Percentiles rank a stretch among this genome's conserved stretches.
Evolutionary conservation across 2,329 filamentous ascomycete genomes (phyloP).

Genomic region (Blumeria graminis): DNA sequence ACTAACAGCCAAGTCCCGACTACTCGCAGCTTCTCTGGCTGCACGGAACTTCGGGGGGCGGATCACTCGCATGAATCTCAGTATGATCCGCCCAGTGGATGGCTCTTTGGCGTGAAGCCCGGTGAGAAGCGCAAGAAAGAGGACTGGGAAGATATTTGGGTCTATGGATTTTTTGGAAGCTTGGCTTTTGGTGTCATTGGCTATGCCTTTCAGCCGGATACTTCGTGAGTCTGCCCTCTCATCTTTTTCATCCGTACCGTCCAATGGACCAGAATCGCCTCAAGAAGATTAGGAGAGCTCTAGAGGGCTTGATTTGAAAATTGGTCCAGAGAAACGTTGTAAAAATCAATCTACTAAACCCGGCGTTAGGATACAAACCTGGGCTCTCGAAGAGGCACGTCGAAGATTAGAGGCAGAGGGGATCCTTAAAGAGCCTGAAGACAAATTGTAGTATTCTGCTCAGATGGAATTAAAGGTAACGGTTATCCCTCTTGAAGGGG

Average conservation of each 20-base stretch:
- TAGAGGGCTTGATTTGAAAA: no score
- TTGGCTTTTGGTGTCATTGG: conserved; percentile 50
- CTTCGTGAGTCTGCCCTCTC: conserved; percentile 46
- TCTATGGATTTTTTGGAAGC: conserved; percentile 64
- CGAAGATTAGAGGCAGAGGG: conserved; percentile 90
- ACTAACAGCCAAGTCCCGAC: not conserved
- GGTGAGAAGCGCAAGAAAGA: conserved; percentile 91
- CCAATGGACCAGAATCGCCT: not conserved
- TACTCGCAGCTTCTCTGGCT: not conserved
- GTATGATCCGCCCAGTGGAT: conserved; percentile 76
- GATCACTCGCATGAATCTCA: conserved; percentile 20
- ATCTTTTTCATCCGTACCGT: conserved; percentile 1
- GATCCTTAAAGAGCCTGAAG: conserved; percentile 56
- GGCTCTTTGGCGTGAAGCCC: conserved; percentile 84
- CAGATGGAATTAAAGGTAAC: not conserved
- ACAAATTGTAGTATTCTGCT: conserved; percentile 4
- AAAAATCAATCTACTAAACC: no score
- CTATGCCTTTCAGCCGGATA: conserved; percentile 95
- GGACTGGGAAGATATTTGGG: conserved; percentile 79
- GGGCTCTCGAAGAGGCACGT: conserved; percentile 91
- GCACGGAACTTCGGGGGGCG: not conserved
- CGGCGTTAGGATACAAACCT: conserved; percentile 71
- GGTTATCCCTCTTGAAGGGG: no score
- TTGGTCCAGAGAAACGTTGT: no score
- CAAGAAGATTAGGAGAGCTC: no score